Evolutionary conservation across 306 rosid genomes (phyloP).

Genomic region (Prunus mira): DNA sequence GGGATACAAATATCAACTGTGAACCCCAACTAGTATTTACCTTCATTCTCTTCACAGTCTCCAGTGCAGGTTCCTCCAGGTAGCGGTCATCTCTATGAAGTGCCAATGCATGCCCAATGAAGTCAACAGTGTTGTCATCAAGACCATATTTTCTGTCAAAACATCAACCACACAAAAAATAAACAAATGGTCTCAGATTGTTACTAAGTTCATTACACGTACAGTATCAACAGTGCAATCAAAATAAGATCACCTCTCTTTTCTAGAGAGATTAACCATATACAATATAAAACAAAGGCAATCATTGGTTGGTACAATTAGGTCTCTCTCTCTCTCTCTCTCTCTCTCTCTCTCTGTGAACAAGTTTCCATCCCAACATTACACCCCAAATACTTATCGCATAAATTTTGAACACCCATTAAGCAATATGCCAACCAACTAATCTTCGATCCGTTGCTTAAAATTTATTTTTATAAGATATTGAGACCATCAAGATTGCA

Average conservation of each 20-base stretch:
- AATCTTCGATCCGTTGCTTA: neutral
- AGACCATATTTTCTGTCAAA: conserved; percentile 88
- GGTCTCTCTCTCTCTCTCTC: neutral
- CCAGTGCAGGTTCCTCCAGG: conserved; percentile 84
- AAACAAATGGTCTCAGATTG: conserved; percentile 7
- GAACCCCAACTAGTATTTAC: conserved; percentile 33
- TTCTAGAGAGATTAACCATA: neutral
- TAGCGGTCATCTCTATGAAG: conserved; percentile 93
- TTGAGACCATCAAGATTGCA: neutral
- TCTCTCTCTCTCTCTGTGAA: neutral
- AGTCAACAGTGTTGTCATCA: conserved; percentile 84
- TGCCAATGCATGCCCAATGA: conserved; percentile 97
- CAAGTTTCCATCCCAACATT: neutral
- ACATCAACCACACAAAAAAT: conserved; percentile 26
- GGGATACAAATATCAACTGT: conserved; percentile 4
- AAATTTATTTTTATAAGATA: neutral
- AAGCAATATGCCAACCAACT: neutral
- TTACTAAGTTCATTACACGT: conserved; percentile 5
- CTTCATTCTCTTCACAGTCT: conserved; percentile 97
- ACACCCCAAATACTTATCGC: neutral
- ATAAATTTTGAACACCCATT: neutral
- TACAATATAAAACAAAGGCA: neutral
- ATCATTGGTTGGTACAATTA: neutral
- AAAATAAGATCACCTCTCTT: neutral
- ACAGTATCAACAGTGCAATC: neutral